phyloP scores from a whole-genome alignment of 2,329 filamentous ascomycete genomes.

The Aureobasidium melanogenum region DNA sequence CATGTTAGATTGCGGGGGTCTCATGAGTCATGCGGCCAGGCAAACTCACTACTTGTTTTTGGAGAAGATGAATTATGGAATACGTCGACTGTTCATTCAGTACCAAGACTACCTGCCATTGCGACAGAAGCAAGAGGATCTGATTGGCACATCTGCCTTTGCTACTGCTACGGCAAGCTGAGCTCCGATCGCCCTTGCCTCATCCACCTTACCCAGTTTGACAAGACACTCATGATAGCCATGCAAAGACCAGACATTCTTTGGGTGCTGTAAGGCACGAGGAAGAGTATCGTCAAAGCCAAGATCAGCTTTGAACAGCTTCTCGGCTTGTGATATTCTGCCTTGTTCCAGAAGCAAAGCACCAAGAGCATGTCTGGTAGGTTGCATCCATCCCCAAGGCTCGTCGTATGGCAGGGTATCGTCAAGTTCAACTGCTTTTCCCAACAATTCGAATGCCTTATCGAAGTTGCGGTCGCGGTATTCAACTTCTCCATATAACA shows the following conservation, averaged over 20 bases:
- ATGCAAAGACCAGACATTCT: constrained; percentile 68
- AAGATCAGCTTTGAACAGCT: constrained; percentile 32
- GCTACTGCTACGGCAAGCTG: constrained; percentile 46
- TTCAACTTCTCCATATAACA: constrained; percentile 66
- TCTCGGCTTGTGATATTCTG: constrained; percentile 27
- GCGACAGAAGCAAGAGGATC: constrained; percentile 51
- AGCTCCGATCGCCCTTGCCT: constrained; percentile 40
- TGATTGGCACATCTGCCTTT: constrained; percentile 51
- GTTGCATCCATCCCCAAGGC: constrained; percentile 74
- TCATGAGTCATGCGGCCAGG: too few relatives aligned
- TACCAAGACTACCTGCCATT: background rate
- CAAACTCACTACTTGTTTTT: too few relatives aligned
- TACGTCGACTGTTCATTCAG: too few relatives aligned
- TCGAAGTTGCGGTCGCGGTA: constrained; percentile 56
- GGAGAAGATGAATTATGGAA: too few relatives aligned
- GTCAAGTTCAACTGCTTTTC: constrained; percentile 48
- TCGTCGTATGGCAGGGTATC: constrained; percentile 60
- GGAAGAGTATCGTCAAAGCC: constrained; percentile 45
- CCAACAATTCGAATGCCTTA: constrained; percentile 49
- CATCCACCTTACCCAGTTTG: constrained; percentile 40
- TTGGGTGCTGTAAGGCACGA: constrained; percentile 56
- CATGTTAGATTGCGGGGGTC: too few relatives aligned
- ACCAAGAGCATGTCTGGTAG: constrained; percentile 58
- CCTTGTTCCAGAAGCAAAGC: constrained; percentile 60
- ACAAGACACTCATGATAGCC: constrained; percentile 63